These are phyloP conservation scores for Cyclanthera cordifolia DNA, from an alignment of 306 rosid species.

Conservation along the genomic window DNA sequence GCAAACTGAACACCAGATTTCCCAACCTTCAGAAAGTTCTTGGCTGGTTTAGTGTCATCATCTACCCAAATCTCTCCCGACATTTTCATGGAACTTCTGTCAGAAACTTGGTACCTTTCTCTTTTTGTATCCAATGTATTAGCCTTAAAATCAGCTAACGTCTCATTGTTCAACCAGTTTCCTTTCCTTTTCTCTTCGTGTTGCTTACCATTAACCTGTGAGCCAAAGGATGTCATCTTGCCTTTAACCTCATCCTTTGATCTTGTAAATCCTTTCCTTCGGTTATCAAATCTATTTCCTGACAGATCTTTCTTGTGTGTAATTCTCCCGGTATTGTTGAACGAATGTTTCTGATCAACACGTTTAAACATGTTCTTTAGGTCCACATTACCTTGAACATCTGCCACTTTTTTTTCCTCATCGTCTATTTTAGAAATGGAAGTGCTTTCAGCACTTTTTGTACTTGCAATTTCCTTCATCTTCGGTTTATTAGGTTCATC, in stretches of 20 bases:
- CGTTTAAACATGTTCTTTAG: conserved; percentile 17
- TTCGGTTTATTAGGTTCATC: conserved; percentile 20
- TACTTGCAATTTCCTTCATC: conserved; percentile 13
- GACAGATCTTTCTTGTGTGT: conserved; percentile 12
- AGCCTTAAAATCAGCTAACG: background rate
- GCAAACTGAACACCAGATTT: conserved; percentile 21
- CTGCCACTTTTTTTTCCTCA: conserved; percentile 14
- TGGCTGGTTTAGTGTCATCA: conserved; percentile 16
- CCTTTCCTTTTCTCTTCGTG: conserved; percentile 19
- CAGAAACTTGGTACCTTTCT: conserved; percentile 6
- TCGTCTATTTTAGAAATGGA: conserved; percentile 17
- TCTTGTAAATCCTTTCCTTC: conserved; percentile 15
- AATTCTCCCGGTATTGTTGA: conserved; percentile 6
- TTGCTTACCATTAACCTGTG: conserved; percentile 18
- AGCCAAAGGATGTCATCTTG: conserved; percentile 19
- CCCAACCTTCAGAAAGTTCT: conserved; percentile 15
- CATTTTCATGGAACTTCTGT: conserved; percentile 18
- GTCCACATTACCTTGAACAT: conserved; percentile 11
- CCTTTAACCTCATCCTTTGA: conserved; percentile 22
- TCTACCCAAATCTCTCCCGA: conserved; percentile 10
- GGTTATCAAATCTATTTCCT: conserved; percentile 8
- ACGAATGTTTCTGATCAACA: conserved; percentile 14
- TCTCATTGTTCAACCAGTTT: conserved; percentile 11
- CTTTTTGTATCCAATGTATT: conserved; percentile 3
- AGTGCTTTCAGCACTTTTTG: conserved; percentile 16